Evolutionary conservation across 805 yeast species (phyloP).

Genomic region (Metschnikowia similis): DNA sequence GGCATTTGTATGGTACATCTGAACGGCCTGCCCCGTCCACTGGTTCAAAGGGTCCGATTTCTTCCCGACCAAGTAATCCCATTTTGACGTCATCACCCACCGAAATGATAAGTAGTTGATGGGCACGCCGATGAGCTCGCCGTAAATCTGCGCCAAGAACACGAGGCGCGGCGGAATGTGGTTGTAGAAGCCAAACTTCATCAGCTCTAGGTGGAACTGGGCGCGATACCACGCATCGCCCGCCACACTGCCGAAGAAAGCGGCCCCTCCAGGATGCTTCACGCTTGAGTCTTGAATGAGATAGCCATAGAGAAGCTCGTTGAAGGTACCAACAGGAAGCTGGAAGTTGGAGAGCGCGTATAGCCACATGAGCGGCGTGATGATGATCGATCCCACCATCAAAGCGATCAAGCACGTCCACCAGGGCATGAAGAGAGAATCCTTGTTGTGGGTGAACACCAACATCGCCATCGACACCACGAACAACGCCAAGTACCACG

Average conservation of each 20-base stretch:
- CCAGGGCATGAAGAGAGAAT: slow-evolving; percentile 38
- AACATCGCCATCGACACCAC: slow-evolving; percentile 20
- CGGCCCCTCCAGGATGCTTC: slow-evolving; percentile 47
- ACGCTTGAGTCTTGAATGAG: slow-evolving; percentile 32
- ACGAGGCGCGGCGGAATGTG: slow-evolving; percentile 49
- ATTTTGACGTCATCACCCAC: slow-evolving; percentile 43
- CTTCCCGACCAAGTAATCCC: slow-evolving; percentile 31
- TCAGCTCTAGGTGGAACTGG: slow-evolving; percentile 34
- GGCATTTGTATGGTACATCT: slow-evolving; percentile 44
- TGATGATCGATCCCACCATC: slow-evolving; percentile 41
- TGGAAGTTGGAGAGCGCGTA: slow-evolving; percentile 51
- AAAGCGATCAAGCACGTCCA: slow-evolving; percentile 44
- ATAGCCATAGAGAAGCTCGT: slow-evolving; percentile 46
- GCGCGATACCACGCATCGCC: slow-evolving; percentile 54
- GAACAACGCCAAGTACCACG: slow-evolving; percentile 41
- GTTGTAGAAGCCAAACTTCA: slow-evolving; percentile 52
- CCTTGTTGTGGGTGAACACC: slow-evolving; percentile 7
- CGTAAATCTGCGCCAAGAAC: slow-evolving; percentile 49
- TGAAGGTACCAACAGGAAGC: slow-evolving; percentile 49
- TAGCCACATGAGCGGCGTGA: slow-evolving; percentile 47
- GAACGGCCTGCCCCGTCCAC: slow-evolving; percentile 48
- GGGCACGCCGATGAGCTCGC: slow-evolving; percentile 51
- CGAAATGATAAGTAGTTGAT: slow-evolving; percentile 45
- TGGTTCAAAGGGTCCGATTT: slow-evolving; percentile 44
- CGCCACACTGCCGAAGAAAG: slow-evolving; percentile 48